Evolutionary conservation across 306 rosid genomes (phyloP), one percentile per base, ranked within the genome.

Genomic region (Pyrus communis): DNA sequence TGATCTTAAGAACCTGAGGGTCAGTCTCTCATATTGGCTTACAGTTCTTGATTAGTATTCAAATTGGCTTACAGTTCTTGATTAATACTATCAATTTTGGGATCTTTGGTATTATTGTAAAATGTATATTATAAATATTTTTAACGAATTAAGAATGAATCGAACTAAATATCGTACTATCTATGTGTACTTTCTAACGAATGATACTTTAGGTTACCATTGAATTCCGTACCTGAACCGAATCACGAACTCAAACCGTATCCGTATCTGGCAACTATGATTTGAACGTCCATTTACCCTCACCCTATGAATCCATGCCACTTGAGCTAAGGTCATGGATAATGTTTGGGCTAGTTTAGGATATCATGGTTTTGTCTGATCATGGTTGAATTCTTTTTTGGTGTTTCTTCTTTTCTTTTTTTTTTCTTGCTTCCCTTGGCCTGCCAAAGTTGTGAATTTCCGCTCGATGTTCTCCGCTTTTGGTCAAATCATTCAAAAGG

Each of bases 1-100:
- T 12, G 99, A 95, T 85, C 97, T 95, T 31, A 95, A 92, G 82
- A 95, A 95, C 78, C 89, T 95, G 79, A 95, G 99, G 97, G 99
- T 95, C 82, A 82, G 97, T 89, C 79, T 65, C 60, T 65, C 63
- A 70, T 71, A 76, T 75, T 68, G 80, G 77, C 75, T 73, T 78
- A 82, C 54, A 51, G 51, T 67, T 51, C 76, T 62, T 17, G 15
- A 74, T 70, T 55, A 22, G 57, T 52, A 4, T 33, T 65, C 63
- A 70, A 69, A 76, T 75, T 68, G 79, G 77, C 76, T 77, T 78
- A 82, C 54, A 51, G 49, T 63, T 51, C 76, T 62, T 17, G 10
- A 74, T 70, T 57, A 22, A 51, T 52, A 4, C 62, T 10, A n/a
- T 28, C 15, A 52, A 55, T 75, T 69, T 70, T 46, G 27, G 55